These are phyloP conservation scores for Rosa persica DNA, from an alignment of 306 rosid species.

Conservation along the genomic window DNA sequence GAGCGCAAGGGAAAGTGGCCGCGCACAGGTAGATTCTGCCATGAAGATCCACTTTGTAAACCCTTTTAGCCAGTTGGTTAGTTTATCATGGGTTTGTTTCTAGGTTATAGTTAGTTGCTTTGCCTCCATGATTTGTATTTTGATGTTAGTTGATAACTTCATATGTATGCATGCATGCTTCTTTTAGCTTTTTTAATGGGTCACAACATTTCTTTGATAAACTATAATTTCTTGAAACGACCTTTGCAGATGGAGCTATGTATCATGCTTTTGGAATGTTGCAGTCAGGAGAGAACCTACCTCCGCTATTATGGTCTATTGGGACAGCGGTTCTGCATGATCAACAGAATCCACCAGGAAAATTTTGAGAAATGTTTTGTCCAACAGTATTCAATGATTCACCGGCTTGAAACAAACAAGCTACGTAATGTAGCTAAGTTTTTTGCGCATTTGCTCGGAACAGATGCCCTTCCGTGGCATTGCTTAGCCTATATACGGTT, in stretches of 20 bases:
- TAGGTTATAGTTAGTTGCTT: not conserved
- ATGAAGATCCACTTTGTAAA: not conserved
- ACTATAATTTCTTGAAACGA: slow-evolving; percentile 19
- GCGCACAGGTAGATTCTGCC: not conserved
- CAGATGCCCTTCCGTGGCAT: slow-evolving; percentile 91
- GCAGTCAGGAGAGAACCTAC: slow-evolving; percentile 91
- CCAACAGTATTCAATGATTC: slow-evolving; percentile 90
- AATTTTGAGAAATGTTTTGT: slow-evolving; percentile 91
- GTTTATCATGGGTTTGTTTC: not conserved
- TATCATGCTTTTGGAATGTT: slow-evolving; percentile 82
- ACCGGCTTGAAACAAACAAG: slow-evolving; percentile 81
- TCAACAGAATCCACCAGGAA: slow-evolving; percentile 84
- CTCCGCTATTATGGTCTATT: slow-evolving; percentile 86
- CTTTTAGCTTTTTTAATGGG: not conserved
- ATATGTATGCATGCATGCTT: not conserved
- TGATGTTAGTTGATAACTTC: not conserved
- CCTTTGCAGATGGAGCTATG: slow-evolving; percentile 72
- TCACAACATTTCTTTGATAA: not conserved
- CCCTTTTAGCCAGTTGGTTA: not conserved
- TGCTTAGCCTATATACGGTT: slow-evolving; percentile 71
- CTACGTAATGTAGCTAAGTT: slow-evolving; percentile 78
- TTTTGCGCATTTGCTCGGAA: slow-evolving; percentile 90
- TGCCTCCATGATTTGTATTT: not conserved
- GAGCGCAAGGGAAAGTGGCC: too few species aligned
- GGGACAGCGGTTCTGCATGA: slow-evolving; percentile 87